Conservation (phyloP, 2,329 filamentous ascomycete genomes). For the Ophiostoma perfectum region DNA sequence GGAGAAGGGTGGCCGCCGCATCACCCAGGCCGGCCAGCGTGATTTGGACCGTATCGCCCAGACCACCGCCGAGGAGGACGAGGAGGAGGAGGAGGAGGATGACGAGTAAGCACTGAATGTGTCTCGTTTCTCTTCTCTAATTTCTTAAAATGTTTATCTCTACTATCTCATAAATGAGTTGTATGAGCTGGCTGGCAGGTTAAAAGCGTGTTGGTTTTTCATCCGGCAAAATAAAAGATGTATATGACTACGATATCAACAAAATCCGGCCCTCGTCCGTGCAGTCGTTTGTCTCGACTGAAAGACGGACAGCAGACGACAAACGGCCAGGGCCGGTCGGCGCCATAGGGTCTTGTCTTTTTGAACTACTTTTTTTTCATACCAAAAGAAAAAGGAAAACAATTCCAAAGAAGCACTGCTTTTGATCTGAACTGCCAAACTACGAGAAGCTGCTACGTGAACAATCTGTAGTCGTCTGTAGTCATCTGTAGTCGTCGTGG, state of each 20-base stretch:
- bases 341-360: constrained; percentile 22
- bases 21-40: constrained; percentile 96
- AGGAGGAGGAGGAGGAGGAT: constrained; percentile 54
- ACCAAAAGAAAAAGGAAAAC: constrained; percentile 17
- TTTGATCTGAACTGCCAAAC: constrained; percentile 1
- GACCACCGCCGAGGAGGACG: constrained; percentile 68
- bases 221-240: constrained; percentile 14
- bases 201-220: constrained; percentile 15
- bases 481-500: neutral
- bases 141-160: neutral
- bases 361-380: constrained; percentile 11
- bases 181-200: constrained; percentile 11
- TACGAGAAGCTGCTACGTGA: neutral
- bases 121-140: constrained; percentile 1
- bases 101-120: constrained; percentile 49
- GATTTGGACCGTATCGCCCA: constrained; percentile 95
- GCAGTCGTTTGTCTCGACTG: neutral
- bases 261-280: neutral
- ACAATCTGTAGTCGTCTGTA: neutral
- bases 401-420: constrained; percentile 16
- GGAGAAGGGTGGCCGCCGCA: constrained; percentile 96
- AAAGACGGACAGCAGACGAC: neutral
- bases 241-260: constrained; percentile 15
- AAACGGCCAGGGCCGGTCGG: constrained; percentile 17
- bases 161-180: neutral